phyloP scores from a whole-genome alignment of 83 land plant genomes.

The Thuja plicata region DNA sequence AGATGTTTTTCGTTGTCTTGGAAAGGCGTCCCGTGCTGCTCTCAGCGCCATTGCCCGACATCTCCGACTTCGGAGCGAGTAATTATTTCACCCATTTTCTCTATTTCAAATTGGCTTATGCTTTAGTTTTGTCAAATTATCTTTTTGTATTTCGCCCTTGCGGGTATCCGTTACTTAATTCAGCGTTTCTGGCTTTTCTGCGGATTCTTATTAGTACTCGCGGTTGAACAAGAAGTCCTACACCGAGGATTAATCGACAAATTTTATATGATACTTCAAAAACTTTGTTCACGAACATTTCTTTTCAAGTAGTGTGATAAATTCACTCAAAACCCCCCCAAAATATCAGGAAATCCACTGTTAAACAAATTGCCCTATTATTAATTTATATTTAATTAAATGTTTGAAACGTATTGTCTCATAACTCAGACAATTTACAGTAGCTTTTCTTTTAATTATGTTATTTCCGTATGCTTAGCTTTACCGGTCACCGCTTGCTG shows the following conservation, averaged over 20 bases:
- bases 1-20: conserved; percentile 78
- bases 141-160: background rate
- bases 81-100: conserved; percentile 17
- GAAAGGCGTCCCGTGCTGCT: conserved; percentile 84
- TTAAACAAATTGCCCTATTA: background rate
- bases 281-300: too few species aligned
- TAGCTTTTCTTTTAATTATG: background rate
- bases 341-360: background rate
- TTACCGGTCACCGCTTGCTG: background rate
- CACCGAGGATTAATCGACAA: too few species aligned
- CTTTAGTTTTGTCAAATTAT: background rate
- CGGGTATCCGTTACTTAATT: background rate
- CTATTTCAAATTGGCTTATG: background rate
- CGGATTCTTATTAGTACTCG: background rate
- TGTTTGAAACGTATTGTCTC: background rate
- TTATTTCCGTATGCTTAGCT: background rate
- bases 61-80: conserved; percentile 95
- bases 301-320: too few species aligned
- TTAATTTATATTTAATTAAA: background rate
- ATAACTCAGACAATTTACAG: background rate
- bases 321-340: too few species aligned
- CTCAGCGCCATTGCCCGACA: conserved; percentile 75
- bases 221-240: background rate
- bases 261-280: too few species aligned
- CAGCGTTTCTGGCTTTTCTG: background rate